A percentile compares a stretch with the other conserved stretches of the same genome.
These are phyloP conservation scores for Xylaria polymorpha DNA, from an alignment of 2,329 filamentous ascomycete genomes.

Conservation along the genomic window DNA sequence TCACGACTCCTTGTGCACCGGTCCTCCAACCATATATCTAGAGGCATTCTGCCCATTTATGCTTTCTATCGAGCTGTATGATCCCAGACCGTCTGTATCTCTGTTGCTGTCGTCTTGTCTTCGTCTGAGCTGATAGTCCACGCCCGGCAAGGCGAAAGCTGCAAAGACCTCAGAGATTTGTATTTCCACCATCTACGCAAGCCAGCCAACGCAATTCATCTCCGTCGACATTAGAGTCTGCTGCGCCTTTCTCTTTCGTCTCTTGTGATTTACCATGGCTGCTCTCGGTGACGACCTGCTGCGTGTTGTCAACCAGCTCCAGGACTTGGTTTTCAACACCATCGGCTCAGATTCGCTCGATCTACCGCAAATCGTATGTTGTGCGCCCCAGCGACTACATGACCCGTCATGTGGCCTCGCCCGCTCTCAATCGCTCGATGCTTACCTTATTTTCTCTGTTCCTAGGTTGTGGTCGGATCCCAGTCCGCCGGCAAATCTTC, in stretches of 20 bases:
- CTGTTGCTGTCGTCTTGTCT: not conserved
- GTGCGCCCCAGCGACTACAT: conserved; percentile 36
- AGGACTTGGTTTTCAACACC: conserved; percentile 99
- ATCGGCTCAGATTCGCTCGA: conserved; percentile 99
- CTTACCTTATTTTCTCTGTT: conserved; percentile 36
- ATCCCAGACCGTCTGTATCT: conserved; percentile 14
- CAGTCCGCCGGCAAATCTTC: conserved; percentile 99
- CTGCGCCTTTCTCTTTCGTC: not conserved
- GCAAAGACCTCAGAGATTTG: conserved; percentile 23
- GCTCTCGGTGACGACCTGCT: conserved; percentile 95
- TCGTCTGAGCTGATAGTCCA: conserved; percentile 14
- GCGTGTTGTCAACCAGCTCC: conserved; percentile 95
- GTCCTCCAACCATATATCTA: conserved; percentile 3
- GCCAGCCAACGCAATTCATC: conserved; percentile 6
- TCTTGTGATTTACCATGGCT: conserved; percentile 71
- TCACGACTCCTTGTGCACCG: conserved; percentile 11
- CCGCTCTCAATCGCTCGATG: conserved; percentile 13
- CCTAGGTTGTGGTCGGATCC: conserved; percentile 94
- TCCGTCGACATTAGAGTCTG: conserved; percentile 4
- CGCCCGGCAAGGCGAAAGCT: conserved; percentile 17
- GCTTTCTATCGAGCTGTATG: conserved; percentile 15
- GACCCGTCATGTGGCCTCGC: not conserved
- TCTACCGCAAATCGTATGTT: conserved; percentile 93
- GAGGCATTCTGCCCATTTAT: conserved; percentile 21
- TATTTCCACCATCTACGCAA: conserved; percentile 21